A percentile compares a stretch with the other conserved stretches of the same genome.
Conservation (phyloP, 2,329 filamentous ascomycete genomes). For the Daldinia sp. region DNA sequence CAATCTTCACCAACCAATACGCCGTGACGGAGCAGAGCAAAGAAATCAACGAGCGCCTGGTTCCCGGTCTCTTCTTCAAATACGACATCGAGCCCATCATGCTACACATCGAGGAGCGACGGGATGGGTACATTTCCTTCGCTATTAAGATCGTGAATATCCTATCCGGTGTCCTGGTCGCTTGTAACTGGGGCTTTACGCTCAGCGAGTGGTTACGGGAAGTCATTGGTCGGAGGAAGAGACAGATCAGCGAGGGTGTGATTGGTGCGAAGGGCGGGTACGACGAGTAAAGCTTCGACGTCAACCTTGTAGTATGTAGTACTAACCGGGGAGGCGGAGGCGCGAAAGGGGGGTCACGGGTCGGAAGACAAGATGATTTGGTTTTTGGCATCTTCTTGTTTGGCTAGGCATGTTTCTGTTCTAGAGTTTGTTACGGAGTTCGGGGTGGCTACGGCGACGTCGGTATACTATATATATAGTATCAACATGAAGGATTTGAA, state of each 20-base stretch:
- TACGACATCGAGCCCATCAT: conserved; percentile 98
- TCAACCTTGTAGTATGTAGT: conserved; percentile 7
- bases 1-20: conserved; percentile 95
- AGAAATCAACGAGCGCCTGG: conserved; percentile 70
- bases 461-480: conserved; percentile 2
- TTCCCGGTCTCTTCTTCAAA: conserved; percentile 97
- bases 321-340: background rate
- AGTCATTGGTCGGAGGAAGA: conserved; percentile 59
- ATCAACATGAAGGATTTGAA: background rate
- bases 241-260: conserved; percentile 58
- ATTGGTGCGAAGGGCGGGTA: conserved; percentile 56
- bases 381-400: conserved; percentile 8
- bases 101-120: conserved; percentile 82
- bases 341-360: background rate
- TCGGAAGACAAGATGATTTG: background rate
- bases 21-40: conserved; percentile 90
- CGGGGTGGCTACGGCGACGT: background rate
- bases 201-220: conserved; percentile 77
- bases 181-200: conserved; percentile 92
- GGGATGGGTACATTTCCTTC: conserved; percentile 77
- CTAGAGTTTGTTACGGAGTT: background rate
- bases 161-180: conserved; percentile 87
- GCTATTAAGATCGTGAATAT: conserved; percentile 89
- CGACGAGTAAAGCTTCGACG: conserved; percentile 27
- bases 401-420: background rate